Percentiles rank a stretch among this genome's conserved stretches.
These are phyloP conservation scores for Castanea sativa DNA, from an alignment of 306 rosid genomes.

Conservation along the genomic window DNA sequence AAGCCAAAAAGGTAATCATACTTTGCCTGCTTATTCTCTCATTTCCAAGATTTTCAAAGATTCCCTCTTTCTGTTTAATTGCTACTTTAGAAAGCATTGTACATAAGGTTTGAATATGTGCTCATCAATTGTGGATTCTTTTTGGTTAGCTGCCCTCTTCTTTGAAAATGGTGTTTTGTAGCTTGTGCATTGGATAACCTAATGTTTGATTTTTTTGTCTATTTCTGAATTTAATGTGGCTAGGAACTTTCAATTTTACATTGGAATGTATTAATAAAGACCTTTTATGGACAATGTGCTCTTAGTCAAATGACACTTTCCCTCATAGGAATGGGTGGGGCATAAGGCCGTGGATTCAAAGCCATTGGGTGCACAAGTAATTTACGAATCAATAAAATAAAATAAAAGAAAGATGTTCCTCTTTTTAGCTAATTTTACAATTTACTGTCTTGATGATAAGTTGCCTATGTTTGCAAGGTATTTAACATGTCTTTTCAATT, in stretches of 20 bases:
- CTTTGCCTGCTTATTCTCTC: neutral
- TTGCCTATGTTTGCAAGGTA: neutral
- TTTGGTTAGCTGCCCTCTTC: neutral
- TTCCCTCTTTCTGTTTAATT: no score
- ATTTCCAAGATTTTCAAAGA: neutral
- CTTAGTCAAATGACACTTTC: no score
- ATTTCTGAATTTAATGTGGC: neutral
- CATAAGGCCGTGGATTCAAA: no score
- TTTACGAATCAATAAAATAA: no score
- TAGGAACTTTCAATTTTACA: neutral
- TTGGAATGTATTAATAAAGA: neutral
- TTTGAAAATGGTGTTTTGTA: neutral
- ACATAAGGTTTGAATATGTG: no score
- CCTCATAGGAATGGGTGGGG: no score
- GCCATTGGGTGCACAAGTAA: no score
- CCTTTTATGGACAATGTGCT: no score
- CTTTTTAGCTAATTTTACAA: neutral
- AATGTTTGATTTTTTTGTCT: neutral
- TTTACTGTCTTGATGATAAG: neutral
- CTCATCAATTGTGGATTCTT: no score
- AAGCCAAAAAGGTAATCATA: slow-evolving; percentile 59
- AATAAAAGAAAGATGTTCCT: no score
- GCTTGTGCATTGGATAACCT: neutral
- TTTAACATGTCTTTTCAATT: neutral
- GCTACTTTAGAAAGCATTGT: no score